Evolutionary conservation across 306 rosid genomes (phyloP).

Genomic region (Benincasa hispida): DNA sequence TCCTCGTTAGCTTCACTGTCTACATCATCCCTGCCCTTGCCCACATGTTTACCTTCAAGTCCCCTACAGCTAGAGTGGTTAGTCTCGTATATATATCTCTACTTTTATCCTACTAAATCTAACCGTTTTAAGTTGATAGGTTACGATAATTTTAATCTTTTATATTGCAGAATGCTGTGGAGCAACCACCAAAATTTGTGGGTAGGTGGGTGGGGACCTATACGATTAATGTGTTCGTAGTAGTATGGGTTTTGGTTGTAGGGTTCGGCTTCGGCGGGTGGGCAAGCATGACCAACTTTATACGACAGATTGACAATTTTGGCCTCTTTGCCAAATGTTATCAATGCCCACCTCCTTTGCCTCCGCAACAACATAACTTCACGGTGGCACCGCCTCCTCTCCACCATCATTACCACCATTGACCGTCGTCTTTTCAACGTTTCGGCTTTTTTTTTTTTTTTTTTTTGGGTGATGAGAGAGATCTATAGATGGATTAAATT

Average conservation of each 20-base stretch:
- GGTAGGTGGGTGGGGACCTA: constrained; percentile 84
- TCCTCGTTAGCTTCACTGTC: constrained; percentile 93
- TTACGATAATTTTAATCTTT: not conserved
- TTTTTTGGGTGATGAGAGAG: too few species aligned
- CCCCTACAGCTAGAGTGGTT: constrained; percentile 79
- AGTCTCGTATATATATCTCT: not conserved
- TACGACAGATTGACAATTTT: constrained; percentile 72
- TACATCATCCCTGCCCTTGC: constrained; percentile 88
- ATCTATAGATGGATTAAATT: too few species aligned
- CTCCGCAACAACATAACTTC: constrained; percentile 6
- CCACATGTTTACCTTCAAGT: constrained; percentile 66
- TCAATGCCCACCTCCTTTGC: constrained; percentile 51
- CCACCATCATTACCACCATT: constrained; percentile 25
- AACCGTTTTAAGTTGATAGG: not conserved
- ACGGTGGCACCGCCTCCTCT: constrained; percentile 54
- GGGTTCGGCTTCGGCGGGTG: constrained; percentile 99
- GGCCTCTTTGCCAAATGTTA: constrained; percentile 95
- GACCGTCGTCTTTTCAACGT: not conserved
- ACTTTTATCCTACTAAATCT: too few species aligned
- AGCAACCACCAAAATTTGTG: constrained; percentile 63
- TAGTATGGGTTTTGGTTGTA: constrained; percentile 76
- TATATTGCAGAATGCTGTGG: constrained; percentile 74
- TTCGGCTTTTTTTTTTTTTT: too few species aligned
- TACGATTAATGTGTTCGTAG: constrained; percentile 60
- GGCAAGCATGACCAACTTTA: constrained; percentile 90